These are phyloP conservation scores for Athelia psychrophila DNA, from an alignment of 1,284 basidiomycete genomes.

Conservation along the genomic window DNA sequence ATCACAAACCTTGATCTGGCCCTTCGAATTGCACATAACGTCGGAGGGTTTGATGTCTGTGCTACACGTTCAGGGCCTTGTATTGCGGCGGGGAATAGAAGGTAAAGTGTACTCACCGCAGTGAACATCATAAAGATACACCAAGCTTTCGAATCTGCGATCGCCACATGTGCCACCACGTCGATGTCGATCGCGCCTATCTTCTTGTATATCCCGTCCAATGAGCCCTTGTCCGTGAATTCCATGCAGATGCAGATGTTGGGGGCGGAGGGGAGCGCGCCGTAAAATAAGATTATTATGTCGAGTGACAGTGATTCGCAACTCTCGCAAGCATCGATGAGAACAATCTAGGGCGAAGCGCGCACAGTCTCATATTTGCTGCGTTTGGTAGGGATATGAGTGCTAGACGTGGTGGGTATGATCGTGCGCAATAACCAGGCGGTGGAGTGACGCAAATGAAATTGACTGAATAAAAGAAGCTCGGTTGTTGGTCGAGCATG, in stretches of 20 bases:
- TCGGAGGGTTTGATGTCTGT: slow-evolving; percentile 99
- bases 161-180: slow-evolving; percentile 88
- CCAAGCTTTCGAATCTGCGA: slow-evolving; percentile 90
- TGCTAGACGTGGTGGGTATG: too few relatives aligned
- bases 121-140: slow-evolving; percentile 98
- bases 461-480: too few relatives aligned
- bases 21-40: slow-evolving; percentile 90
- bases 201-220: slow-evolving; percentile 93
- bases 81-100: background rate
- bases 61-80: too few relatives aligned
- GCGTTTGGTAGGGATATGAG: too few relatives aligned
- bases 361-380: too few relatives aligned
- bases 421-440: too few relatives aligned
- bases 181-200: slow-evolving; percentile 89
- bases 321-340: slow-evolving; percentile 97
- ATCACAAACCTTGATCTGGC: slow-evolving; percentile 86
- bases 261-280: slow-evolving; percentile 93
- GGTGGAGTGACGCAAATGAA: too few relatives aligned
- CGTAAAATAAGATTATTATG: slow-evolving; percentile 96
- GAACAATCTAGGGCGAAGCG: slow-evolving; percentile 78
- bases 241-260: slow-evolving; percentile 99
- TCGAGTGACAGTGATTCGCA: slow-evolving; percentile 94
- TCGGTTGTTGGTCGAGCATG: too few relatives aligned
- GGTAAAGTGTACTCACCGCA: slow-evolving; percentile 68
- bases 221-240: slow-evolving; percentile 89